Percentiles rank a stretch among this genome's conserved stretches.
Conservation (phyloP, 169 alveolate genomes). For the Plasmodium coatneyi region DNA sequence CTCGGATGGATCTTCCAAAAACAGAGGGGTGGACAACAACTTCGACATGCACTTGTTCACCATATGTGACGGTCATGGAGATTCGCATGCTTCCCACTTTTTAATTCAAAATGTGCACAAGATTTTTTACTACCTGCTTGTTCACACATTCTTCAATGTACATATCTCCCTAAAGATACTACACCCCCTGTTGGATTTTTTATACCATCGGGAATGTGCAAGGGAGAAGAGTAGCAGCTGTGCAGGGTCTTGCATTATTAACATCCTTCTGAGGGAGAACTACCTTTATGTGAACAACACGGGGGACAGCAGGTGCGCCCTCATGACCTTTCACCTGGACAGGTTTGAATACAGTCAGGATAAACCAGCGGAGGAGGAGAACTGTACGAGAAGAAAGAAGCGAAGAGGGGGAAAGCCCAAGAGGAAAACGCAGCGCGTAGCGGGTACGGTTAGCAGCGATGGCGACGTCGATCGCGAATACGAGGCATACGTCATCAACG, state of each 20-base stretch:
- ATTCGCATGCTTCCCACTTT: conserved; percentile 32
- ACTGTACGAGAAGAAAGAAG: background rate
- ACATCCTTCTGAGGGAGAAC: conserved; percentile 25
- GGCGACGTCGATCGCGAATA: background rate
- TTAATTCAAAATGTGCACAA: conserved; percentile 47
- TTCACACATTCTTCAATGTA: conserved; percentile 55
- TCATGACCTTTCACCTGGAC: conserved; percentile 43
- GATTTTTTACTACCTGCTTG: conserved; percentile 43
- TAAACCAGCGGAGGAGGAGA: background rate
- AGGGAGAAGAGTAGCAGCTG: background rate
- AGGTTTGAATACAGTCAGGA: conserved; percentile 6
- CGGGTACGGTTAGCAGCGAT: background rate
- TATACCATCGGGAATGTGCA: conserved; percentile 10
- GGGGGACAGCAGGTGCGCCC: conserved; percentile 69
- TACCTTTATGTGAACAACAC: conserved; percentile 53
- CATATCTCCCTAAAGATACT: conserved; percentile 25
- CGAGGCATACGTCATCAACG: conserved; percentile 2
- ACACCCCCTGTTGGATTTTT: conserved; percentile 39
- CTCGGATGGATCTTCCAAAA: background rate
- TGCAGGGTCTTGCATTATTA: conserved; percentile 56
- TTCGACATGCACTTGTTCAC: conserved; percentile 69
- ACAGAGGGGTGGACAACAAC: background rate
- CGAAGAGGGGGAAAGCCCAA: background rate
- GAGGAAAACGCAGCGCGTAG: background rate
- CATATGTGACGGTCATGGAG: conserved; percentile 74